A percentile compares a stretch with the other conserved stretches of the same genome.
phyloP scores from a whole-genome alignment of 495 filamentous ascomycete genomes.

The Tuber calosporum region DNA sequence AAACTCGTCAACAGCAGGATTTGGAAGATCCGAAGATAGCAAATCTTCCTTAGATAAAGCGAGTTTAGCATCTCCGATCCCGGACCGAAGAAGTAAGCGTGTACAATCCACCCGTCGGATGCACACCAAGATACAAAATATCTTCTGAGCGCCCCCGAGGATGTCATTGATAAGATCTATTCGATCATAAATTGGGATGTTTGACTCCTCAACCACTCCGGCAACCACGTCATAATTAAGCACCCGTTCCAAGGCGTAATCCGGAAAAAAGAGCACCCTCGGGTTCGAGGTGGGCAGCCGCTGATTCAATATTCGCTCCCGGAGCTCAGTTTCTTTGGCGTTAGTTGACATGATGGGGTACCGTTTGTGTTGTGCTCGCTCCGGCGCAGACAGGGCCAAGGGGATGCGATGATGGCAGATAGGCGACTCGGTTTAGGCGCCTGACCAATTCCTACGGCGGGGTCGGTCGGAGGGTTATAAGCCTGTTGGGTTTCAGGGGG shows the following conservation, averaged over 20 bases:
- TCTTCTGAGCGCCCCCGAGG: neutral
- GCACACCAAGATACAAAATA: constrained; percentile 9
- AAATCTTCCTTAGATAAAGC: neutral
- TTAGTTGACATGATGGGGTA: neutral
- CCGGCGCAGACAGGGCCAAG: neutral
- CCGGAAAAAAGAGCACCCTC: neutral
- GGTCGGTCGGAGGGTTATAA: neutral
- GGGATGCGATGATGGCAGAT: neutral
- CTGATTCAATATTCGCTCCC: neutral
- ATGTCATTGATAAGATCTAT: neutral
- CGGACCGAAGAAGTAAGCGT: neutral
- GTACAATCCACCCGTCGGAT: neutral
- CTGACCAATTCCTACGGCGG: neutral
- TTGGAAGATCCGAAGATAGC: neutral
- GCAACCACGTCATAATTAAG: neutral
- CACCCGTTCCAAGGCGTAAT: neutral
- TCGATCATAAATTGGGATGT: neutral
- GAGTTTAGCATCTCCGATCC: neutral
- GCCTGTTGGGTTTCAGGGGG: neutral
- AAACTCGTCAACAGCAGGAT: neutral
- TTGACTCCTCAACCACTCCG: neutral
- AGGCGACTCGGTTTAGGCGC: neutral
- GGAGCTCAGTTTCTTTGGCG: neutral
- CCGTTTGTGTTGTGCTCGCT: neutral
- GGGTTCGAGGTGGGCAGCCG: neutral